Evolutionary conservation across 345 rosid species (phyloP).

Genomic region (Aethionema arabicum): DNA sequence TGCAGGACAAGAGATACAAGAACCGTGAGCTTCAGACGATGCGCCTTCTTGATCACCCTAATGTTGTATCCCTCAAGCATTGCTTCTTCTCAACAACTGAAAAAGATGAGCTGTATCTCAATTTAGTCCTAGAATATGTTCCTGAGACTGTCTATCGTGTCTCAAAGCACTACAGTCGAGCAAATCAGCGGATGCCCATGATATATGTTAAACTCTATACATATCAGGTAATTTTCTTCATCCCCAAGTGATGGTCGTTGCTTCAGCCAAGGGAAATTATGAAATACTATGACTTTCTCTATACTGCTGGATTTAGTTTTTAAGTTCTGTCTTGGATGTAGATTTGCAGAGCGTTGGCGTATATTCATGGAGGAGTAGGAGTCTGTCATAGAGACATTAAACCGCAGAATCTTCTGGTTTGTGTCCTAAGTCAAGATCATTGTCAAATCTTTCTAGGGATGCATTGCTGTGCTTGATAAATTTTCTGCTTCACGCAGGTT

Average conservation of each 20-base stretch:
- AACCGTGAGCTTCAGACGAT: conserved; percentile 95
- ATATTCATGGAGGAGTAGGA: conserved; percentile 79
- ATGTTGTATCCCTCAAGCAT: conserved; percentile 83
- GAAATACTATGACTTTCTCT: background rate
- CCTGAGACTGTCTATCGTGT: conserved; percentile 93
- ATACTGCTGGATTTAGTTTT: background rate
- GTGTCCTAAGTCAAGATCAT: conserved; percentile 20
- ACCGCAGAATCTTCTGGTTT: conserved; percentile 96
- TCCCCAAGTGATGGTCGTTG: too few relatives aligned
- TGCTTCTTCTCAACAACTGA: conserved; percentile 96
- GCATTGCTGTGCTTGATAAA: background rate
- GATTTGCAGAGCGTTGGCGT: conserved; percentile 91
- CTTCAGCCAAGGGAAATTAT: background rate
- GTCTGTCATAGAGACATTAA: conserved; percentile 98
- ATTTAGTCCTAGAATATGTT: conserved; percentile 89
- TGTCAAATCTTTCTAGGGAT: background rate
- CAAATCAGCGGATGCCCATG: conserved; percentile 83
- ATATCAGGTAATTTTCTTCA: conserved; percentile 60
- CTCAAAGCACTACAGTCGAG: conserved; percentile 79
- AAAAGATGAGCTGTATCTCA: conserved; percentile 87
- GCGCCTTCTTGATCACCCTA: conserved; percentile 96
- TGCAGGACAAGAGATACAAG: conserved; percentile 91
- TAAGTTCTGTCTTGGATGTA: conserved; percentile 31
- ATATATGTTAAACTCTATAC: conserved; percentile 86
- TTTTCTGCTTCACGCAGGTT: conserved; percentile 49